Evolutionary conservation across 805 yeast species (phyloP).

Genomic region (Debaryomyces tyrocola): DNA sequence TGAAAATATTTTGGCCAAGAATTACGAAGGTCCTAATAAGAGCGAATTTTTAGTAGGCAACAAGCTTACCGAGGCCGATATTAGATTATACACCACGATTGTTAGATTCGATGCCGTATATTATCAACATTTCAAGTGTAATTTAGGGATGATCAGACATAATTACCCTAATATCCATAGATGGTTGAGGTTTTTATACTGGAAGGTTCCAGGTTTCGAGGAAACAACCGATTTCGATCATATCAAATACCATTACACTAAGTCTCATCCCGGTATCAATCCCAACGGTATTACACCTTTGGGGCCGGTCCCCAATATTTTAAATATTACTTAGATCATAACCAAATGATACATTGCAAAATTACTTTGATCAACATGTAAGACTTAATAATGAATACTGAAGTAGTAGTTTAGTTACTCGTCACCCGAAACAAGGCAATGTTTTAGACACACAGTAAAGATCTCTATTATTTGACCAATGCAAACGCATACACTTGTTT

Average conservation of each 20-base stretch:
- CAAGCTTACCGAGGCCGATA: slow-evolving; percentile 83
- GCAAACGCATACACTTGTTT: too few relatives aligned
- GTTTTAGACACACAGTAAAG: too few relatives aligned
- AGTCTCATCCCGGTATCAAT: slow-evolving; percentile 77
- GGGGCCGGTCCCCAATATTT: slow-evolving; percentile 83
- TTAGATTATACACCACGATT: slow-evolving; percentile 83
- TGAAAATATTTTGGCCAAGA: slow-evolving; percentile 56
- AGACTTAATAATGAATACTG: too few relatives aligned
- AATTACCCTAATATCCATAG: slow-evolving; percentile 77
- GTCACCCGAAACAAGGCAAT: too few relatives aligned
- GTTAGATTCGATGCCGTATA: slow-evolving; percentile 91
- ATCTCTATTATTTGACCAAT: too few relatives aligned
- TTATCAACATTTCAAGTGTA: slow-evolving; percentile 94
- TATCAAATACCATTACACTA: slow-evolving; percentile 88
- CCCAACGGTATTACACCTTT: slow-evolving; percentile 82
- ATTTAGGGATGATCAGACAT: slow-evolving; percentile 72
- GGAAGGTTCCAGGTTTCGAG: slow-evolving; percentile 71
- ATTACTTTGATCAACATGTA: too few relatives aligned
- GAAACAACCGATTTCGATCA: slow-evolving; percentile 85
- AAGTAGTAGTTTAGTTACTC: too few relatives aligned
- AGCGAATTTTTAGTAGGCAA: slow-evolving; percentile 54
- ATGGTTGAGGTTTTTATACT: slow-evolving; percentile 83
- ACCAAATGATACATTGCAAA: too few relatives aligned
- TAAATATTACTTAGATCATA: too few relatives aligned
- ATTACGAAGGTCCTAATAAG: slow-evolving; percentile 31